These are phyloP conservation scores for Delonix regia DNA, from an alignment of 306 rosid genomes.

Conservation along the genomic window DNA sequence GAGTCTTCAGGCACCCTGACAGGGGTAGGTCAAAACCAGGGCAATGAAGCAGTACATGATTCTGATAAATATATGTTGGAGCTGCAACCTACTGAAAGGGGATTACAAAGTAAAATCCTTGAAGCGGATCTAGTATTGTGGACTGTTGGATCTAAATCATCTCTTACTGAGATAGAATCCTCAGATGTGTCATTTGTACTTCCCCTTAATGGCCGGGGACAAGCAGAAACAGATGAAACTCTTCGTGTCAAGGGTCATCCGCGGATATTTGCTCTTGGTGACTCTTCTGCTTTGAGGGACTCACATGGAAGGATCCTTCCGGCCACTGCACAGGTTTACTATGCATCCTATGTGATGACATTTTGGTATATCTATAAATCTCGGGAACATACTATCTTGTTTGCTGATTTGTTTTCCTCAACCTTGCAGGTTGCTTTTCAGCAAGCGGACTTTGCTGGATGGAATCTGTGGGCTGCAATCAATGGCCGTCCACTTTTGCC, in stretches of 20 bases:
- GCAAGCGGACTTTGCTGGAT: slow-evolving; percentile 96
- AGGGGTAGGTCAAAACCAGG: slow-evolving; percentile 32
- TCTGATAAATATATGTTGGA: slow-evolving; percentile 68
- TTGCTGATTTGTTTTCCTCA: slow-evolving; percentile 36
- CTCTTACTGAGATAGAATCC: slow-evolving; percentile 72
- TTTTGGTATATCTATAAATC: not conserved
- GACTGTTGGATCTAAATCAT: slow-evolving; percentile 93
- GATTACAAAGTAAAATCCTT: slow-evolving; percentile 56
- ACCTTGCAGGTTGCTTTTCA: slow-evolving; percentile 85
- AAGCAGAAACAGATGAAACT: slow-evolving; percentile 93
- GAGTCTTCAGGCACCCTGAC: slow-evolving; percentile 47
- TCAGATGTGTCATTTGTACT: slow-evolving; percentile 56
- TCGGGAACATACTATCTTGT: slow-evolving; percentile 15
- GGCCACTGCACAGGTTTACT: slow-evolving; percentile 86
- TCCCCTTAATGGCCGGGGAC: slow-evolving; percentile 90
- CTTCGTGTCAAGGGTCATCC: slow-evolving; percentile 99
- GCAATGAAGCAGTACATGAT: slow-evolving; percentile 43
- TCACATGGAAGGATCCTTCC: slow-evolving; percentile 89
- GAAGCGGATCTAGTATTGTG: slow-evolving; percentile 89
- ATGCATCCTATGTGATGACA: slow-evolving; percentile 18
- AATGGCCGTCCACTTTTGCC: slow-evolving; percentile 94
- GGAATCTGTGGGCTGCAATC: slow-evolving; percentile 99
- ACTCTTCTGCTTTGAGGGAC: slow-evolving; percentile 84
- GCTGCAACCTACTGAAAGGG: slow-evolving; percentile 84
- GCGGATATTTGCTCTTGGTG: slow-evolving; percentile 96